A percentile compares a stretch with the other conserved stretches of the same genome.
These are phyloP conservation scores for Aspergillus niger DNA, from an alignment of 2,329 filamentous ascomycete species.

Conservation along the genomic window DNA sequence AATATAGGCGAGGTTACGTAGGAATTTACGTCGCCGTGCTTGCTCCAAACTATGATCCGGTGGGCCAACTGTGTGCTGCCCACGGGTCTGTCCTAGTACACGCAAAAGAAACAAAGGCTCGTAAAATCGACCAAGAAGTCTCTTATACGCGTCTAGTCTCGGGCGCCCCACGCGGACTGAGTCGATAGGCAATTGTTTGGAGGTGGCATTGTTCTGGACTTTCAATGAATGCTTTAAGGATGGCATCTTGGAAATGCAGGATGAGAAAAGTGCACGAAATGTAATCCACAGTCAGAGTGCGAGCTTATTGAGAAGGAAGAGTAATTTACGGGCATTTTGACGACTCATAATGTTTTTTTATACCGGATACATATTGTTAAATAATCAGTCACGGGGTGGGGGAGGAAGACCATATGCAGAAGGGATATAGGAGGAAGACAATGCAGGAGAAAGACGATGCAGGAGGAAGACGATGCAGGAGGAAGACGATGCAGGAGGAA, in stretches of 20 bases:
- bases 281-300: not conserved
- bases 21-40: conserved; percentile 14
- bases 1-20: conserved; percentile 40
- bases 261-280: conserved; percentile 1
- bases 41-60: conserved; percentile 4
- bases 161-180: conserved; percentile 8
- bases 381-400: not conserved
- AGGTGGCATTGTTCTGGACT: conserved; percentile 1
- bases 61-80: conserved; percentile 5
- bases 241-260: not conserved
- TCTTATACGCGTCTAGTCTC: conserved; percentile 10
- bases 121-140: conserved; percentile 38
- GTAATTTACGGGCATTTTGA: not conserved
- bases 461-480: not conserved
- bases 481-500: not conserved
- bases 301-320: not conserved
- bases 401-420: not conserved
- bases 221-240: not conserved
- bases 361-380: not conserved
- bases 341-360: not conserved
- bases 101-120: conserved; percentile 42
- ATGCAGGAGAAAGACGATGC: not conserved
- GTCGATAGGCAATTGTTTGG: conserved; percentile 2
- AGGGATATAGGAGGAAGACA: not conserved
- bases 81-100: conserved; percentile 17